Percentiles rank a stretch among this genome's conserved stretches.
These are phyloP conservation scores for Nepenthes mirabilis DNA, from an alignment of 148 eudicot genomes.

Conservation along the genomic window DNA sequence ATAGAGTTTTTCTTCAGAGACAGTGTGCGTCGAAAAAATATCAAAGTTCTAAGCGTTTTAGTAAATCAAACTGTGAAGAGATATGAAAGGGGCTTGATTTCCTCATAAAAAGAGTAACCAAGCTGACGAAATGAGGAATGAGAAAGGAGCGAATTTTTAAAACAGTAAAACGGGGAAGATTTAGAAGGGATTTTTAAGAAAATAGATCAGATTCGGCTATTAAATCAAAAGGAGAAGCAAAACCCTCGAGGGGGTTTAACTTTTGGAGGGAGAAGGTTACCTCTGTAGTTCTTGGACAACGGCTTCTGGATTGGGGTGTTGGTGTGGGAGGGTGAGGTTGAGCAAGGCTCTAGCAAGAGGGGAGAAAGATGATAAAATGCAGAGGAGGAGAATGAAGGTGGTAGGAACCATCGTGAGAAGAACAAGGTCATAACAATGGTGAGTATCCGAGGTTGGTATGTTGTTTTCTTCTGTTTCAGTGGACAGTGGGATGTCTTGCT, in stretches of 20 bases:
- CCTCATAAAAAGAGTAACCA: no score
- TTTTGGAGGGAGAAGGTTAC: slow-evolving; percentile 7
- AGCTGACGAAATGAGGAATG: no score
- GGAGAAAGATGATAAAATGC: slow-evolving; percentile 7
- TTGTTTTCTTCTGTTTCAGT: neutral
- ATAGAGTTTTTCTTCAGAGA: neutral
- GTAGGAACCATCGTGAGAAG: slow-evolving; percentile 3
- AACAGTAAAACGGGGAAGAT: no score
- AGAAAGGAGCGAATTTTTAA: no score
- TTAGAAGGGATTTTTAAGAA: no score
- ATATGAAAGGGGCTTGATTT: no score
- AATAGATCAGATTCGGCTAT: no score
- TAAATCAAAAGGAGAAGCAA: no score
- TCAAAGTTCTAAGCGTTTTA: no score
- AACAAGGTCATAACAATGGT: neutral
- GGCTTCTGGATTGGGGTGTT: slow-evolving; percentile 44
- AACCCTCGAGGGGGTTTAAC: no score
- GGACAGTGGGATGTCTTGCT: neutral
- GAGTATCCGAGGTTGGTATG: neutral
- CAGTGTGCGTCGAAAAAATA: no score
- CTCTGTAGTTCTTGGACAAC: slow-evolving; percentile 32
- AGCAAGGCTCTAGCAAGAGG: neutral
- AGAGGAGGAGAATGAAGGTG: slow-evolving; percentile 7
- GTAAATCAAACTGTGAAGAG: no score
- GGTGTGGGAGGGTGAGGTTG: slow-evolving; percentile 33